phyloP scores from a whole-genome alignment of 371 early-diverging fungal genomes.

The Lichtheimia hyalospora region DNA sequence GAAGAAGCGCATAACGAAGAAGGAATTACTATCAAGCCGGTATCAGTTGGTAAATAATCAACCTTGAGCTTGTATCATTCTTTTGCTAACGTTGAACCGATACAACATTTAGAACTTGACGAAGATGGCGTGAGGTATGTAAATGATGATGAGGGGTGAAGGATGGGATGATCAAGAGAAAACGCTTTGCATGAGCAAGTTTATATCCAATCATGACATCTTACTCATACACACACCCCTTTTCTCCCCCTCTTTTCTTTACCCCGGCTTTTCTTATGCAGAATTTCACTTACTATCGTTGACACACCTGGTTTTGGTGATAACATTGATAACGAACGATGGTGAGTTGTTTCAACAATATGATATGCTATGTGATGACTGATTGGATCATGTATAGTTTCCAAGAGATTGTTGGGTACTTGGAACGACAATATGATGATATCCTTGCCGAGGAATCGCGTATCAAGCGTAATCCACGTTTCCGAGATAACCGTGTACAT shows the following conservation, averaged over 20 bases:
- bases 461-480: constrained; percentile 95
- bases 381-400: constrained; percentile 37
- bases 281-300: constrained; percentile 81
- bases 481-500: constrained; percentile 97
- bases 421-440: constrained; percentile 94
- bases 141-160: constrained; percentile 1
- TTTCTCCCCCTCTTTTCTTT: not conserved
- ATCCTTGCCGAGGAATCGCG: constrained; percentile 94
- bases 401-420: constrained; percentile 88
- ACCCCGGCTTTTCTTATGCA: constrained; percentile 1
- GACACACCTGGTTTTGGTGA: constrained; percentile 99
- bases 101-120: constrained; percentile 73
- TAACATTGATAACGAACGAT: constrained; percentile 81
- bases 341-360: constrained; percentile 35
- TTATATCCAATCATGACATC: too few species aligned
- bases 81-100: not conserved
- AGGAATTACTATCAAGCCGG: constrained; percentile 87
- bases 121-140: constrained; percentile 86
- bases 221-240: not conserved
- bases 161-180: not conserved
- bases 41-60: constrained; percentile 62
- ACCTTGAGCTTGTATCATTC: not conserved
- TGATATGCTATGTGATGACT: not conserved
- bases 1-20: constrained; percentile 91
- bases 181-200: too few species aligned